Evolutionary conservation across 169 alveolate species (phyloP), one percentile per base, ranked within the genome.

Genomic region (Plasmodium relictum): DNA sequence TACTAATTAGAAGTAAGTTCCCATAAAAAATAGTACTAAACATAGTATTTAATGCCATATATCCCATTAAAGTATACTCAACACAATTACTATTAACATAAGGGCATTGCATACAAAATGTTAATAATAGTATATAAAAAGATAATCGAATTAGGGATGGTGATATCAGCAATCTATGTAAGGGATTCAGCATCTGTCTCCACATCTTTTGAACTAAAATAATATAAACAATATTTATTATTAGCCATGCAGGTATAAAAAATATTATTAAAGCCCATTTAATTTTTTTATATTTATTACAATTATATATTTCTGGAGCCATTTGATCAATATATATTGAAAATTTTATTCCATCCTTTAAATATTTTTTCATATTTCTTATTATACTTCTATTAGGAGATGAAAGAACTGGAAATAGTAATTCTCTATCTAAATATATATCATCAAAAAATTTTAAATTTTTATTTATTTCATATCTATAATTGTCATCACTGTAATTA

Each of bases 211-310:
- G 66, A 12, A 72, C 86, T 22, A 70, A 24, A 16, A 86, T 26
- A 14, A 86, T 41, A 73, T 86, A 86, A 3, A 86, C 87, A 37
- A 86, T 14, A 69, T 26, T 86, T 41, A 71, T 71, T 70, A 86
- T 70, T 86, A 86, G 24, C 92, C 92, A 86, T 71, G 92, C 74
- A 2, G 92, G 92, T 41, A 86, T 86, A 45, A 86, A 71, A 59
- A 86, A 71, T 45, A 86, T 16, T 12, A 59, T 70, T 63, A 86
- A 58, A 0, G 78, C 74, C 92, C 92, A 86, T 83, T 83, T 83
- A 41, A 83, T 68, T 26, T 26, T 83, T 26, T 83, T 83, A 70
- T 54, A 83, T 52, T 68, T 83, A 5, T 69, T 69, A 16, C 91
- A 83, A 61, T 50, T 48, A 42, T 68, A 66, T 12, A 83, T 73